Conservation (phyloP, 129 eudicot genomes). For the Escallonia herrerae region DNA sequence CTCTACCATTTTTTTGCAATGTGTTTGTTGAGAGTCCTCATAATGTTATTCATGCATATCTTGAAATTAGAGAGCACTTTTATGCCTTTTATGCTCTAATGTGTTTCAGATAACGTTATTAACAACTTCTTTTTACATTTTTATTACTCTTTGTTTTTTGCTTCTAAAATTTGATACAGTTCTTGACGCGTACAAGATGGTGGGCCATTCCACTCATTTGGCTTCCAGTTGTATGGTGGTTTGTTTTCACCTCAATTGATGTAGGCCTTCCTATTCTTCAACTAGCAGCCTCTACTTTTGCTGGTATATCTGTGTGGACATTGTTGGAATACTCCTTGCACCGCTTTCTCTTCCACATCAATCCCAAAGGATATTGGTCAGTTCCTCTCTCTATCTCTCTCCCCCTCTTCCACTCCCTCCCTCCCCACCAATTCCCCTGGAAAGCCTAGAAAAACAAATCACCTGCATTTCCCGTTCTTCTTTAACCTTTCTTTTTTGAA, state of each 20-base stretch:
- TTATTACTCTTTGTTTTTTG: background rate
- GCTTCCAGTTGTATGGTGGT: conserved; percentile 50
- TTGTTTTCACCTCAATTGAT: conserved; percentile 11
- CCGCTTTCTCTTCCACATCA: conserved; percentile 50
- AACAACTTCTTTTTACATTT: background rate
- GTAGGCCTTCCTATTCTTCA: conserved; percentile 17
- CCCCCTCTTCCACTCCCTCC: background rate
- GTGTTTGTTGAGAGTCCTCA: too few species aligned
- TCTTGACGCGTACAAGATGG: conserved; percentile 44
- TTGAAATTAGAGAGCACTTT: too few species aligned
- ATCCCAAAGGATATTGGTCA: conserved; percentile 37
- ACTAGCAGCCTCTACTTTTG: conserved; percentile 1
- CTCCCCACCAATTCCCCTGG: too few species aligned
- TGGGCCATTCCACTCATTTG: conserved; percentile 45
- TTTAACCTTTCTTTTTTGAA: too few species aligned
- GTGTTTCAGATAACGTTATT: background rate
- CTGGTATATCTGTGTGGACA: conserved; percentile 40
- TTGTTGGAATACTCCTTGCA: conserved; percentile 51
- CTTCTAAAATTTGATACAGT: conserved; percentile 23
- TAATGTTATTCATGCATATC: too few species aligned
- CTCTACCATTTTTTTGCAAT: too few species aligned
- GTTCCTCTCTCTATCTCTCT: conserved; percentile 9
- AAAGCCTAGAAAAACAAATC: too few species aligned
- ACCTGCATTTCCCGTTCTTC: too few species aligned
- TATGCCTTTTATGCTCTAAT: background rate